Evolutionary conservation across 331 rosid genomes (phyloP).

Genomic region (Stylosanthes scabra): DNA sequence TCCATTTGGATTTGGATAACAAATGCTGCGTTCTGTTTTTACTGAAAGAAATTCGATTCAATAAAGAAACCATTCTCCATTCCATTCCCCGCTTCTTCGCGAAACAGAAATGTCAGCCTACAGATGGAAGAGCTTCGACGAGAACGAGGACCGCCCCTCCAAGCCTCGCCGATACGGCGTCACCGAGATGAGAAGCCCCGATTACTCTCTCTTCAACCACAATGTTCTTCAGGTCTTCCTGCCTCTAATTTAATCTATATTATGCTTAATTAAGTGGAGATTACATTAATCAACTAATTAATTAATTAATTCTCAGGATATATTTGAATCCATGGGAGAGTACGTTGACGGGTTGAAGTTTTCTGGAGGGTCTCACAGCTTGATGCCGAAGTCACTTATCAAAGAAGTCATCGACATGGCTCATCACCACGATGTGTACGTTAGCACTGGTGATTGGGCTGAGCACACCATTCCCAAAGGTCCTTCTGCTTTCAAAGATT

Average conservation of each 20-base stretch:
- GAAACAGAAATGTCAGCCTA: conserved; percentile 59
- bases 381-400: conserved; percentile 69
- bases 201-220: conserved; percentile 59
- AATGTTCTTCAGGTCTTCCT: conserved; percentile 66
- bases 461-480: conserved; percentile 73
- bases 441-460: conserved; percentile 95
- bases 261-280: neutral
- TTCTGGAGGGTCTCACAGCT: conserved; percentile 83
- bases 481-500: conserved; percentile 77
- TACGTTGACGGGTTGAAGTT: conserved; percentile 90
- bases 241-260: neutral
- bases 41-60: neutral
- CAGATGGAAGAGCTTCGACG: conserved; percentile 81
- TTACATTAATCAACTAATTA: no score
- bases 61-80: neutral
- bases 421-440: conserved; percentile 78
- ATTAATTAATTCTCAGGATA: conserved; percentile 51
- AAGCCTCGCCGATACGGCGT: conserved; percentile 90
- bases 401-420: conserved; percentile 82
- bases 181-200: conserved; percentile 85
- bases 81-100: neutral
- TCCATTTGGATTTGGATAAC: neutral
- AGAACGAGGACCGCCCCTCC: conserved; percentile 87
- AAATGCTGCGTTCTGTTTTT: neutral
- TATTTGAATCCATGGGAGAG: conserved; percentile 81